These are phyloP conservation scores for Yamadazyma kanchanaburiensis DNA, from an alignment of 1,139 yeast species.

Conservation along the genomic window DNA sequence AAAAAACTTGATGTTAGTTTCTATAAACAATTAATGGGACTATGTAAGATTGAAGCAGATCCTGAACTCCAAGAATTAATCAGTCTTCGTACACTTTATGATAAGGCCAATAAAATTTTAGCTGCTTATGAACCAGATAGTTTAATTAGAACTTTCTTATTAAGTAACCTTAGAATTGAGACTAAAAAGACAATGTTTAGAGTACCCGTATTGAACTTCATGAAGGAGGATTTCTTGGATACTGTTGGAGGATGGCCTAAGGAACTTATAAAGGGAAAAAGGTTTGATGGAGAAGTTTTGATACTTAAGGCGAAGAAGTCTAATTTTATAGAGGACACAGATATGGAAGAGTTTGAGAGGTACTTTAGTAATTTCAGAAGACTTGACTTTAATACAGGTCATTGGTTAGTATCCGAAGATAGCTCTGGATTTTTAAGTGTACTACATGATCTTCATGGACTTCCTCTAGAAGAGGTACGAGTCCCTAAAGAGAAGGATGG, in stretches of 20 bases:
- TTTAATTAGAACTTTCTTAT: slow-evolving; percentile 25
- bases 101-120: slow-evolving; percentile 16
- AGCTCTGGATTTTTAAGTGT: too few species aligned
- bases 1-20: slow-evolving; percentile 23
- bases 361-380: slow-evolving; percentile 32
- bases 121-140: slow-evolving; percentile 20
- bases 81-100: slow-evolving; percentile 1
- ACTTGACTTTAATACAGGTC: slow-evolving; percentile 39
- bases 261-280: slow-evolving; percentile 15
- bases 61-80: slow-evolving; percentile 5
- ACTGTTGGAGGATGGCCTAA: slow-evolving; percentile 45
- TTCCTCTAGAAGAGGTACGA: too few species aligned
- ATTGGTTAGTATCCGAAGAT: slow-evolving; percentile 41
- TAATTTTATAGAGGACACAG: slow-evolving; percentile 31
- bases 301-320: slow-evolving; percentile 42
- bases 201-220: slow-evolving; percentile 24
- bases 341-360: slow-evolving; percentile 25
- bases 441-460: too few species aligned
- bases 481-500: too few species aligned
- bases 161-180: slow-evolving; percentile 24
- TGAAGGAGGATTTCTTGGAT: slow-evolving; percentile 24
- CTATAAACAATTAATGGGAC: slow-evolving; percentile 25
- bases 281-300: slow-evolving; percentile 34
- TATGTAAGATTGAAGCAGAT: slow-evolving; percentile 27
- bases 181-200: slow-evolving; percentile 19